These are phyloP conservation scores for Volvox reticuliferus DNA, from an alignment of 139 green algal species.

Conservation along the genomic window DNA sequence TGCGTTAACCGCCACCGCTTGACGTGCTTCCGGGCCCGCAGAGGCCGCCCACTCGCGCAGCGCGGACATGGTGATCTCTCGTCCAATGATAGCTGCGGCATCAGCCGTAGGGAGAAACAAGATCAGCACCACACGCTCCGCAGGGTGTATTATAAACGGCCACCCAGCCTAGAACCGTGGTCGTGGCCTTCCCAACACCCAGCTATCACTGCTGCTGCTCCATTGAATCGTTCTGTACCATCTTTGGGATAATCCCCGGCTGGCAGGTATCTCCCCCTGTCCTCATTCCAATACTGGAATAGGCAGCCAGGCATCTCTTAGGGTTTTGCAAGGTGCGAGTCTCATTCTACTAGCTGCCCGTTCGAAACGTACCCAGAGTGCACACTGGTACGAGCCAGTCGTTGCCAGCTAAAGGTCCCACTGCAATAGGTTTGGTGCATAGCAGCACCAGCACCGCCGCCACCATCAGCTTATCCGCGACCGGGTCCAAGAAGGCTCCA, in stretches of 20 bases:
- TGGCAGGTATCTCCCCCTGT: too few species aligned
- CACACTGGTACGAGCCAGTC: slow-evolving; percentile 80
- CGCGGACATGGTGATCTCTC: slow-evolving; percentile 95
- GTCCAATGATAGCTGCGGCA: slow-evolving; percentile 83
- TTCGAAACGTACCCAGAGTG: slow-evolving; percentile 58
- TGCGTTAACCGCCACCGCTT: slow-evolving; percentile 86
- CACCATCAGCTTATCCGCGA: slow-evolving; percentile 99
- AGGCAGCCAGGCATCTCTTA: too few species aligned
- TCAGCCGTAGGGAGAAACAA: neutral
- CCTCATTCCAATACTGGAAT: too few species aligned
- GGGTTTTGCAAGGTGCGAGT: too few species aligned
- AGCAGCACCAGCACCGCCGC: slow-evolving; percentile 87
- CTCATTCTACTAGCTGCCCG: too few species aligned
- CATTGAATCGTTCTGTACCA: too few species aligned
- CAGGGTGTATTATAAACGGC: too few species aligned
- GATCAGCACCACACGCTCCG: neutral
- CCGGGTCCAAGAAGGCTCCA: slow-evolving; percentile 97
- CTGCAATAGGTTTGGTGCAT: slow-evolving; percentile 73
- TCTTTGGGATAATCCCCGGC: too few species aligned
- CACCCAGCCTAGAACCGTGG: too few species aligned
- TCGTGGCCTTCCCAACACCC: too few species aligned
- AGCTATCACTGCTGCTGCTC: too few species aligned
- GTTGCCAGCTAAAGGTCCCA: slow-evolving; percentile 76
- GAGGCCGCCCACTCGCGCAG: slow-evolving; percentile 95
- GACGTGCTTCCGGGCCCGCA: slow-evolving; percentile 75